These are phyloP conservation scores for Penicillium malachiteum DNA, from an alignment of 495 filamentous ascomycete genomes.

Conservation along the genomic window DNA sequence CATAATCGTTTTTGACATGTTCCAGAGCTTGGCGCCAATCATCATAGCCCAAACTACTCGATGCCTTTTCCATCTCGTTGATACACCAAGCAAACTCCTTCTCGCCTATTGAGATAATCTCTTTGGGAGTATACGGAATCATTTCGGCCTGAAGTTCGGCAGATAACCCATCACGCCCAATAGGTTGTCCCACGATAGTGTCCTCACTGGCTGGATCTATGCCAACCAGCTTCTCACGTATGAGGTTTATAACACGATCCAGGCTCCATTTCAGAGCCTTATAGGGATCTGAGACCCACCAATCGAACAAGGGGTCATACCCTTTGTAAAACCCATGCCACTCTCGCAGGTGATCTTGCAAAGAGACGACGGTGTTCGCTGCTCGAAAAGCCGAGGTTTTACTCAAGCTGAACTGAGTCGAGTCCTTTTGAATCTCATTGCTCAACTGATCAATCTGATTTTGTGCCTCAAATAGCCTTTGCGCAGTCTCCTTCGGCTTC, in stretches of 20 bases:
- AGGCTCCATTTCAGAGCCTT: slow-evolving; percentile 29
- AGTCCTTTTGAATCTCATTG: slow-evolving; percentile 14
- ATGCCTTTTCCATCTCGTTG: slow-evolving; percentile 24
- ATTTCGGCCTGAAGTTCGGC: slow-evolving; percentile 17
- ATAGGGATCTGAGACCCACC: slow-evolving; percentile 47
- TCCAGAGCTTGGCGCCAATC: slow-evolving; percentile 51
- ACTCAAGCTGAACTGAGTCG: slow-evolving; percentile 11
- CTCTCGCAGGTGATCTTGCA: slow-evolving; percentile 37
- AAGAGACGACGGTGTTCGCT: slow-evolving; percentile 27
- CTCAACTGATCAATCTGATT: slow-evolving; percentile 21
- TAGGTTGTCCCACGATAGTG: slow-evolving; percentile 51
- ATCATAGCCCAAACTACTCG: slow-evolving; percentile 20
- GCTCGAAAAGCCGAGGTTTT: slow-evolving; percentile 46
- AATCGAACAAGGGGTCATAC: slow-evolving; percentile 50
- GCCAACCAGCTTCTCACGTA: slow-evolving; percentile 41
- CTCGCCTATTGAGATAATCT: slow-evolving; percentile 47
- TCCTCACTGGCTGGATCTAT: slow-evolving; percentile 36
- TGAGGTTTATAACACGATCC: slow-evolving; percentile 15
- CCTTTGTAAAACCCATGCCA: slow-evolving; percentile 45
- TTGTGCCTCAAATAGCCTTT: slow-evolving; percentile 26
- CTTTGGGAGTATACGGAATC: slow-evolving; percentile 38
- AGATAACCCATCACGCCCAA: slow-evolving; percentile 43
- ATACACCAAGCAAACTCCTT: slow-evolving; percentile 24
- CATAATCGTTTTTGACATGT: slow-evolving; percentile 50
- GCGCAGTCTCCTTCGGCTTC: slow-evolving; percentile 31